These are phyloP conservation scores for Neofusicoccum kwambonambiense DNA, from an alignment of 2,329 filamentous ascomycete genomes.

Conservation along the genomic window DNA sequence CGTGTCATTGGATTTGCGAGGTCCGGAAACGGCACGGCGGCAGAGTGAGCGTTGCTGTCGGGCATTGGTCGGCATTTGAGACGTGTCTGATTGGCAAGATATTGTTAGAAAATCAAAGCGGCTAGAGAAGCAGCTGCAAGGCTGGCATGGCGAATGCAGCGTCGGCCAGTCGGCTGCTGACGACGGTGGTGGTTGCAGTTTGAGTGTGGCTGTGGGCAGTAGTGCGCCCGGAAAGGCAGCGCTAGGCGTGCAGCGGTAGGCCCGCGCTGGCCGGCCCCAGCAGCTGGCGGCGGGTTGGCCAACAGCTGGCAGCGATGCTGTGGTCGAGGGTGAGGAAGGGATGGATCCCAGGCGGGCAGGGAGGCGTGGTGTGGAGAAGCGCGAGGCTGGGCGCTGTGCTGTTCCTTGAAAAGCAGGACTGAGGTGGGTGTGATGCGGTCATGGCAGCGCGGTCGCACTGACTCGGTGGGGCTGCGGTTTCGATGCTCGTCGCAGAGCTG, in stretches of 20 bases:
- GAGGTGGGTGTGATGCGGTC: neutral
- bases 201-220: neutral
- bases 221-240: neutral
- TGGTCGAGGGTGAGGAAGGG: neutral
- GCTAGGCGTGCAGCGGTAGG: neutral
- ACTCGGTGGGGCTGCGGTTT: neutral
- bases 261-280: neutral
- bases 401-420: slow-evolving; percentile 1
- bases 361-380: neutral
- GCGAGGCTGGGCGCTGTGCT: slow-evolving; percentile 3
- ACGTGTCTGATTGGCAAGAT: neutral
- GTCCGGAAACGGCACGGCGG: no score
- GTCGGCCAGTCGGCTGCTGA: neutral
- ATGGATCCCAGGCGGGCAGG: slow-evolving; percentile 1
- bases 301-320: neutral
- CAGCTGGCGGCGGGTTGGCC: neutral
- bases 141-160: neutral
- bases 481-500: neutral
- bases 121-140: neutral
- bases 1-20: neutral
- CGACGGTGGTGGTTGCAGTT: neutral
- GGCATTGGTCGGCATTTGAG: neutral
- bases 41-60: neutral
- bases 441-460: neutral
- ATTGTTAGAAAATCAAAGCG: neutral